phyloP scores from a whole-genome alignment of 768 basidiomycete genomes.

The Serpula lacrymans region DNA sequence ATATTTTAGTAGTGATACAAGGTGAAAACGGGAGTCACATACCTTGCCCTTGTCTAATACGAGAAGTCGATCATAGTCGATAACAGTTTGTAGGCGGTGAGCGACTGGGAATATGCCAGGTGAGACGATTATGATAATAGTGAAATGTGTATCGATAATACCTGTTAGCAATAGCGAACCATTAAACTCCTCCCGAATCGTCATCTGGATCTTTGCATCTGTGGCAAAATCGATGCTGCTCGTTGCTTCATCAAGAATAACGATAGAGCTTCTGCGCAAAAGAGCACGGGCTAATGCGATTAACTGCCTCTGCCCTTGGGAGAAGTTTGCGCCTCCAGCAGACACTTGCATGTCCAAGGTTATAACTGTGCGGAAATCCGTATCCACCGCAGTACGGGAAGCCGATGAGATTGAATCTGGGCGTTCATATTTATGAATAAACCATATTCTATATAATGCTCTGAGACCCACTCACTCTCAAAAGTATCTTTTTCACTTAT shows the following conservation, averaged over 20 bases:
- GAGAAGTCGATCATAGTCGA: slow-evolving; percentile 20
- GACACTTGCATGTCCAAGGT: slow-evolving; percentile 72
- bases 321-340: slow-evolving; percentile 80
- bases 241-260: slow-evolving; percentile 73
- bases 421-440: slow-evolving; percentile 38
- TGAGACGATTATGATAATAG: slow-evolving; percentile 2
- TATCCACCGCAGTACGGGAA: slow-evolving; percentile 45
- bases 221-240: slow-evolving; percentile 79
- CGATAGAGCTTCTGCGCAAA: slow-evolving; percentile 60
- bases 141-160: slow-evolving; percentile 27
- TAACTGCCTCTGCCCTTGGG: slow-evolving; percentile 82
- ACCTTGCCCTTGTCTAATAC: slow-evolving; percentile 42
- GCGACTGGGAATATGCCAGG: slow-evolving; percentile 15
- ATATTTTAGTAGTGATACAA: too few species aligned
- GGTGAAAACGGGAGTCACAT: too few species aligned
- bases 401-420: slow-evolving; percentile 38
- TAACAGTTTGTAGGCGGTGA: slow-evolving; percentile 24
- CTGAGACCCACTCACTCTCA: slow-evolving; percentile 43
- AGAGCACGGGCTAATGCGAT: slow-evolving; percentile 77
- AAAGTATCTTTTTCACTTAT: slow-evolving; percentile 46
- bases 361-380: slow-evolving; percentile 52
- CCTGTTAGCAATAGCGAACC: slow-evolving; percentile 68
- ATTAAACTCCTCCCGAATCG: slow-evolving; percentile 78
- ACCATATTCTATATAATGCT: slow-evolving; percentile 44
- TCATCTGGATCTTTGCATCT: slow-evolving; percentile 81